These are phyloP conservation scores for Sporothrix pseudoabietina DNA, from an alignment of 2,329 filamentous ascomycete species.

Conservation along the genomic window DNA sequence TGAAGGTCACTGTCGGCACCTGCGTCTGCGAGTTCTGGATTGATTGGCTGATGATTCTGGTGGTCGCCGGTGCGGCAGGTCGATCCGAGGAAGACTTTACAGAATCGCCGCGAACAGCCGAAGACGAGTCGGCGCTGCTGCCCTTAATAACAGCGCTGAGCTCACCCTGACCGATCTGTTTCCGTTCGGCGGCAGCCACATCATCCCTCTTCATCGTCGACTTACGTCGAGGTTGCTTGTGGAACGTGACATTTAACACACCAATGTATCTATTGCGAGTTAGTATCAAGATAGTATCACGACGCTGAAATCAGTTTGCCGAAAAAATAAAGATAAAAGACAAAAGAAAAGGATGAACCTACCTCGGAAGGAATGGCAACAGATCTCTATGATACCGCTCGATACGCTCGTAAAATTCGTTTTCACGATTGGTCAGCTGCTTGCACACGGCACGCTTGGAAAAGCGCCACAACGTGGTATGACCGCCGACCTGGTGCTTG, in stretches of 20 bases:
- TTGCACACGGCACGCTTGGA: conserved; percentile 95
- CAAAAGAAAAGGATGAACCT: conserved; percentile 34
- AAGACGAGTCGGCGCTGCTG: conserved; percentile 16
- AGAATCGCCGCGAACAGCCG: background rate
- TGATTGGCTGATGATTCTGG: conserved; percentile 69
- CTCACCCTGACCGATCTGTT: conserved; percentile 42
- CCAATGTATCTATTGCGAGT: conserved; percentile 76
- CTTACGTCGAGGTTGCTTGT: conserved; percentile 73
- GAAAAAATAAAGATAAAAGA: conserved; percentile 8
- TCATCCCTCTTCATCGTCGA: conserved; percentile 58
- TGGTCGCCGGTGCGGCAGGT: conserved; percentile 22
- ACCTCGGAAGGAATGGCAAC: conserved; percentile 87
- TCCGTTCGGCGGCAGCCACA: conserved; percentile 42
- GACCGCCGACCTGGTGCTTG: conserved; percentile 94
- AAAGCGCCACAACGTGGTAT: conserved; percentile 95
- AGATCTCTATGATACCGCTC: conserved; percentile 89
- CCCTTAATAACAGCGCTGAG: conserved; percentile 34
- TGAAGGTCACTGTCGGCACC: conserved; percentile 87
- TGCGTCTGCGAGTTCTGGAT: conserved; percentile 65
- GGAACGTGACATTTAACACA: conserved; percentile 93
- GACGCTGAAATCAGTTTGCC: background rate
- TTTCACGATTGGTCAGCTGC: conserved; percentile 95
- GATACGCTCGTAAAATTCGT: conserved; percentile 97
- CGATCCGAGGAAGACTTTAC: conserved; percentile 23
- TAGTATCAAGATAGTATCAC: background rate